Percentiles rank a stretch among this genome's conserved stretches.
Conservation (phyloP, 73 alveolate genomes). For the Durusdinium trenchii region DNA sequence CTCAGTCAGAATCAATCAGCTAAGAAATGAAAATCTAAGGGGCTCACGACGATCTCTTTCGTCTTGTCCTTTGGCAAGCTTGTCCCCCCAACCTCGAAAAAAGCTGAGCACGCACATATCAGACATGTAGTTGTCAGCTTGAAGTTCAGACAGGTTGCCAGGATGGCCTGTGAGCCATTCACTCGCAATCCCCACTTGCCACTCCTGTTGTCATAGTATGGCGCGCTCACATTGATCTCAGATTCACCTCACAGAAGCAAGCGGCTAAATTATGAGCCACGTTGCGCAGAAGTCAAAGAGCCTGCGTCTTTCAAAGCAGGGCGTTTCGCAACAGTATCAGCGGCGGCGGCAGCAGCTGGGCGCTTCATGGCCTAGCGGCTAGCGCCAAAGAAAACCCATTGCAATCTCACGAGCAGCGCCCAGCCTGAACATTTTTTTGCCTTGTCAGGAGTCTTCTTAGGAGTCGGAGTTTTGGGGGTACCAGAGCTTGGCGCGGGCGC, state of each 20-base stretch:
- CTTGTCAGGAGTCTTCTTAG: background rate
- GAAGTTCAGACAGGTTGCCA: background rate
- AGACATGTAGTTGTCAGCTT: background rate
- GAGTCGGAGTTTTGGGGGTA: too few relatives aligned
- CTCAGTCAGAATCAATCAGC: background rate
- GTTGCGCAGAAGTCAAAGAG: background rate
- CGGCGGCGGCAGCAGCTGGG: background rate
- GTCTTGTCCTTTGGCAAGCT: background rate
- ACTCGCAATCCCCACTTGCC: background rate
- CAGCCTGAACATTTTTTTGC: background rate
- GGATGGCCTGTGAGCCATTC: background rate
- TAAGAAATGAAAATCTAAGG: background rate
- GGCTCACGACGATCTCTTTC: background rate
- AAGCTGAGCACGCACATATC: background rate
- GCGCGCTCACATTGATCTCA: background rate
- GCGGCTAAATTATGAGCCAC: background rate
- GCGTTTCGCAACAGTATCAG: background rate
- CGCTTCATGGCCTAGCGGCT: background rate
- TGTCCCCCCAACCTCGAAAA: background rate
- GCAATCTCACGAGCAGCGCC: background rate
- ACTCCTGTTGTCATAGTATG: background rate
- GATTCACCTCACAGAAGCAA: background rate
- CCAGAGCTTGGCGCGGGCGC: too few relatives aligned
- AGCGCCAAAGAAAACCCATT: background rate
- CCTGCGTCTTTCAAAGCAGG: background rate